A percentile compares a stretch with the other conserved stretches of the same genome.
These are phyloP conservation scores for Linaria vulgaris DNA, from an alignment of 257 asterid species.

Conservation along the genomic window DNA sequence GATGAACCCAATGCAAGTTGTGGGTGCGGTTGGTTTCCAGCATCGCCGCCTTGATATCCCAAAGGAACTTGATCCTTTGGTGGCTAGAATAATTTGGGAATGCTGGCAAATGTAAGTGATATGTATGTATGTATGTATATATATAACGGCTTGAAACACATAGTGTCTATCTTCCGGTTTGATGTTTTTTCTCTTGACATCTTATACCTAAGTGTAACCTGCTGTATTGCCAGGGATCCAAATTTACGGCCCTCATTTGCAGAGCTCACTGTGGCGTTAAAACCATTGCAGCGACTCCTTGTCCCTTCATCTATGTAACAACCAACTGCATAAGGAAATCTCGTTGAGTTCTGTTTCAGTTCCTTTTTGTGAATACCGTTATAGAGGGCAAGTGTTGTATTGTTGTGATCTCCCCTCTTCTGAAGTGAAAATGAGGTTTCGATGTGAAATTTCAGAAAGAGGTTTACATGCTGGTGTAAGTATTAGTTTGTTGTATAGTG, in stretches of 20 bases:
- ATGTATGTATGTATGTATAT: too few relatives aligned
- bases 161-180: not conserved
- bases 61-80: constrained; percentile 90
- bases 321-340: constrained; percentile 44
- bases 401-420: not conserved
- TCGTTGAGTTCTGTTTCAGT: too few relatives aligned
- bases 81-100: constrained; percentile 92
- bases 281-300: constrained; percentile 84
- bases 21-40: constrained; percentile 99
- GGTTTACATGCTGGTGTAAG: too few relatives aligned
- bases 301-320: constrained; percentile 61
- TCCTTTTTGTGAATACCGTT: not conserved
- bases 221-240: constrained; percentile 62
- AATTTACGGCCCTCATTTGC: constrained; percentile 92
- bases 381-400: not conserved
- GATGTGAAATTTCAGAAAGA: not conserved
- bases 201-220: not conserved
- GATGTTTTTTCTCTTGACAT: constrained; percentile 11
- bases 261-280: constrained; percentile 80
- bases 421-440: not conserved
- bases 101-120: constrained; percentile 95
- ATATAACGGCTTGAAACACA: too few relatives aligned
- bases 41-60: constrained; percentile 97
- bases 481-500: too few relatives aligned
- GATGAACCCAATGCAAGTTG: constrained; percentile 99